Conservation (phyloP, 441 rosid genomes). For the Pelargonium myrrhifolium region DNA sequence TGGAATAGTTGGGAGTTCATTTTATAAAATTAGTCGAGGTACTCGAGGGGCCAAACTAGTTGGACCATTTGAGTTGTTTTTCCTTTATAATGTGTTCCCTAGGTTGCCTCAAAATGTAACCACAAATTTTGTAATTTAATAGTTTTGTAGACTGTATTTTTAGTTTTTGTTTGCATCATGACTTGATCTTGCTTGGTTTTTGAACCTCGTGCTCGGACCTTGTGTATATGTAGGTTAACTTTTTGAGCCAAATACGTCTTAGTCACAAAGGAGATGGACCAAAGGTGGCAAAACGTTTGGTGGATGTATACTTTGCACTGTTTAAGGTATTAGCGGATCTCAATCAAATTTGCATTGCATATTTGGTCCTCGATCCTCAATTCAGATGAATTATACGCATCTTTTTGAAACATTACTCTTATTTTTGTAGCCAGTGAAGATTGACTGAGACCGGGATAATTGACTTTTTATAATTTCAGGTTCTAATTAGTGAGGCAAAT, state of each 20-base stretch:
- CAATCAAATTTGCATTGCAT: background rate
- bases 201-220: background rate
- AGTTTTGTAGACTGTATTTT: background rate
- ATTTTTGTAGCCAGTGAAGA: background rate
- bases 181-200: constrained; percentile 13
- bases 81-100: background rate
- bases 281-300: constrained; percentile 75
- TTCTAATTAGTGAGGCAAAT: constrained; percentile 56
- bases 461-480: constrained; percentile 37
- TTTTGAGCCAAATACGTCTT: constrained; percentile 77
- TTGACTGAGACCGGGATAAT: constrained; percentile 1
- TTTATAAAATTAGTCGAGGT: too few species aligned
- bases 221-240: constrained; percentile 58
- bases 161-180: constrained; percentile 10
- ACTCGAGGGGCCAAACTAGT: too few species aligned
- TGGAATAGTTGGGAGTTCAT: too few species aligned
- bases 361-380: background rate
- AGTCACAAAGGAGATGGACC: constrained; percentile 84
- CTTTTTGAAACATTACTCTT: background rate
- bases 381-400: background rate
- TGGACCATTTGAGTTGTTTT: background rate
- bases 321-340: constrained; percentile 57
- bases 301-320: constrained; percentile 88
- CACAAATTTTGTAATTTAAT: background rate
- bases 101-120: background rate